Conservation (phyloP, 2,329 filamentous ascomycete genomes). For the Fusarium tanahbumbuense region DNA sequence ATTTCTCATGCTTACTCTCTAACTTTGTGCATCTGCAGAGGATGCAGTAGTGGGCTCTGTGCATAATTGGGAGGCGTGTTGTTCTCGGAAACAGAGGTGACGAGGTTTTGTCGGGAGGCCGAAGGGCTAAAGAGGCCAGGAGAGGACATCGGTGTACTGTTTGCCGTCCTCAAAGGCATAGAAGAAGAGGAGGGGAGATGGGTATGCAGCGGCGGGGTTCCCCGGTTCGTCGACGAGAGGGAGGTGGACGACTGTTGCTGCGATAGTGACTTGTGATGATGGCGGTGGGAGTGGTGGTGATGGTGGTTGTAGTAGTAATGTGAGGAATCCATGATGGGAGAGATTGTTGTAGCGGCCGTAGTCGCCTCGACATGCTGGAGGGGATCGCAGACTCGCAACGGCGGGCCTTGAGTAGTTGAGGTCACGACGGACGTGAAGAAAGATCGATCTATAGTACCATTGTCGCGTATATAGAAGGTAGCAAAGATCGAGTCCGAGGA, state of each 20-base stretch:
- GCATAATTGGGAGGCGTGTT: constrained; percentile 62
- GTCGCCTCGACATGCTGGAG: constrained; percentile 47
- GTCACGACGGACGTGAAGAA: constrained; percentile 43
- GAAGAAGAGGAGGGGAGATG: constrained; percentile 53
- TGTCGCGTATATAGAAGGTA: constrained; percentile 31
- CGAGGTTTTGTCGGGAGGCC: constrained; percentile 55
- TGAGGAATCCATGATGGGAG: constrained; percentile 46
- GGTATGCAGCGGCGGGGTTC: constrained; percentile 46
- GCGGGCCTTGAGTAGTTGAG: constrained; percentile 38
- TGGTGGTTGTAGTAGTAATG: constrained; percentile 43
- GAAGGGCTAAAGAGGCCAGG: constrained; percentile 70
- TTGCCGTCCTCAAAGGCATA: constrained; percentile 61
- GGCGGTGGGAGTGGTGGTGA: constrained; percentile 38
- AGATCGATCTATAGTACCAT: constrained; percentile 45
- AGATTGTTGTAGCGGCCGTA: constrained; percentile 37
- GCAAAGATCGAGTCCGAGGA: constrained; percentile 10
- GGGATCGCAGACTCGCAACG: constrained; percentile 40
- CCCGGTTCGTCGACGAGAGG: constrained; percentile 43
- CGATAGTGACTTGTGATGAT: constrained; percentile 46
- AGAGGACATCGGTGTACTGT: constrained; percentile 70
- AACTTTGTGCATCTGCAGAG: constrained; percentile 77
- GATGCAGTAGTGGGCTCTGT: constrained; percentile 74
- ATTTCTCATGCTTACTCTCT: constrained; percentile 72
- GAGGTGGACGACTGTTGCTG: constrained; percentile 47
- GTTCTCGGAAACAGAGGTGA: constrained; percentile 63